Base-by-base conservation (phyloP, 202 grass and related monocot species). In the Carex sylvatica region DNA sequence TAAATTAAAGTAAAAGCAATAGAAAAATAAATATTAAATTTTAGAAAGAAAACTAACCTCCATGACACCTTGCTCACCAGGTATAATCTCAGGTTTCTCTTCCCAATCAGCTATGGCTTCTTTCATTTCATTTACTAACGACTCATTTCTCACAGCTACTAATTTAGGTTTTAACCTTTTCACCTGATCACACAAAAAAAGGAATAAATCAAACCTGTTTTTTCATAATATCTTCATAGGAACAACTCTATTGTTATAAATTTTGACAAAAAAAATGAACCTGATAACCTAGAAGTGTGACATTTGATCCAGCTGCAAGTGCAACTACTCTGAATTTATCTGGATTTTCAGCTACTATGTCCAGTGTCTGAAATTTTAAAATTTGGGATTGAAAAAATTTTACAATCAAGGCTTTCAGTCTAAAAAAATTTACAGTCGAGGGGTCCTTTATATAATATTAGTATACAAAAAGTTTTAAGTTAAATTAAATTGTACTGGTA, bases 261-360 rank as follows among this genome's bases (percentile, higher is more conserved):
- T 53, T 53, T 53, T n/a, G 2, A 14, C 4, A 63, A 81, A 56
- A 83, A n/a, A 78, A n/a, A n/a, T 61, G 15, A 74, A 97, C 95
- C 95, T 98, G 96, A 87, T 99, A 91, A 85, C 93, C 96, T 59
- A 99, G 88, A 87, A 99, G 91, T 9, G 91, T 90, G 72, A 99
- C 89, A 72, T 99, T 99, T 71, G 96, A 96, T 53, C 96, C 96
- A 88, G 96, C 96, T 11, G 96, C 96, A 44, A 99, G 96, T 79
- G 96, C 96, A 80, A 99, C 96, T 52, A 99, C 88, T 75, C 70
- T 70, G 88, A 99, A 99, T 70, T 95, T 99, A 82, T 99, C 93
- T 33, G 96, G 93, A 90, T 99, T 92, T 78, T 99, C 96, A 26
- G 91, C 91, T 76, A 99, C 91, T 46, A 99, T 96, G 79, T 93